A percentile compares a stretch with the other conserved stretches of the same genome.
Conservation (phyloP, 2,329 filamentous ascomycete genomes). For the Diaporthe caulivora region DNA sequence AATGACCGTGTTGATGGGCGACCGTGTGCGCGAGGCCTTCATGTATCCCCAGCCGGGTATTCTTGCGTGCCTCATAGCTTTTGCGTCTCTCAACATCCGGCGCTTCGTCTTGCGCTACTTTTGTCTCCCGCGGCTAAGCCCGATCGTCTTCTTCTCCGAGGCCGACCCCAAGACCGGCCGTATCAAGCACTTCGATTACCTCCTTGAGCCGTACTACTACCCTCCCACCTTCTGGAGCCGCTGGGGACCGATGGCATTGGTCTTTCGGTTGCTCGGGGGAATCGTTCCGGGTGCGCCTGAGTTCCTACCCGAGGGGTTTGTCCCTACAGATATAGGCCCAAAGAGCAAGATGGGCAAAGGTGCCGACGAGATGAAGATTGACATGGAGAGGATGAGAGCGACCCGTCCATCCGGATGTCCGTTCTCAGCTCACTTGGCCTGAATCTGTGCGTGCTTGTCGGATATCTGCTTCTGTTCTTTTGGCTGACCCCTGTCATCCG, state of each 20-base stretch:
- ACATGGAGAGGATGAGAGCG: not conserved
- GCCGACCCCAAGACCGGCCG: conserved; percentile 66
- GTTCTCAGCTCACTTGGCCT: not conserved
- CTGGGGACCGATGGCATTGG: conserved; percentile 70
- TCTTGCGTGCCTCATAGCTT: conserved; percentile 54
- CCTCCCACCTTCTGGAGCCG: conserved; percentile 70
- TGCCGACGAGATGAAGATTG: not conserved
- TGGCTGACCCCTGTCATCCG: too few species aligned
- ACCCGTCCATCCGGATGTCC: conserved; percentile 1
- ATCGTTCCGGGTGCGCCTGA: conserved; percentile 55
- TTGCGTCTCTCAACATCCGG: conserved; percentile 63
- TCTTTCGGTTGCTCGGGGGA: conserved; percentile 58
- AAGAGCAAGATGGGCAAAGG: conserved; percentile 5
- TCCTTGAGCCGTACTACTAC: conserved; percentile 75
- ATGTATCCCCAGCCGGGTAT: conserved; percentile 64
- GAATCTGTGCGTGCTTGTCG: not conserved
- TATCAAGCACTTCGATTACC: conserved; percentile 63
- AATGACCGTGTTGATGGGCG: conserved; percentile 72
- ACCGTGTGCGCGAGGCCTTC: conserved; percentile 74
- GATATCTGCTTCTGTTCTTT: not conserved
- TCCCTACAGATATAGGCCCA: not conserved
- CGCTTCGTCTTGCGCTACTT: conserved; percentile 70
- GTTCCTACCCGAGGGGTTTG: not conserved
- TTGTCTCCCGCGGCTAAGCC: conserved; percentile 66
- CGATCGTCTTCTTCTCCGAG: conserved; percentile 55